Conservation (phyloP, 306 rosid genomes). For the Trifolium fragiferum region DNA sequence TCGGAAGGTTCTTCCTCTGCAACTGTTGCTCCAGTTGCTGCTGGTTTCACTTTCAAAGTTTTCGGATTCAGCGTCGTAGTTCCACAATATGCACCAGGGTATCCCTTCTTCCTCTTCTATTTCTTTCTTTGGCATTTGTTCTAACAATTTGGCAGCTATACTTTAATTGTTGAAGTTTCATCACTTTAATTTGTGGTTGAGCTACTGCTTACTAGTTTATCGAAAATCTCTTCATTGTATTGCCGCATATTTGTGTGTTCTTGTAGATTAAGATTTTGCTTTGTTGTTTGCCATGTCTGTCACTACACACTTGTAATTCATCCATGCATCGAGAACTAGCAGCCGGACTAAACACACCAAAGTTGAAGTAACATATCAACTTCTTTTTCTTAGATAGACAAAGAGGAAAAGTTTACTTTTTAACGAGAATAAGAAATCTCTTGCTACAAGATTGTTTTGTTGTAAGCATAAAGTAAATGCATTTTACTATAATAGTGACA, state of each 20-base stretch:
- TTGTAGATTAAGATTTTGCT: too few relatives aligned
- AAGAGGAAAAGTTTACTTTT: not conserved
- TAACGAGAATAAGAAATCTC: too few relatives aligned
- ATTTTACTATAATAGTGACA: too few relatives aligned
- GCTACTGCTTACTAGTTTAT: too few relatives aligned
- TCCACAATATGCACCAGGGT: conserved; percentile 75
- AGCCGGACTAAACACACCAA: not conserved
- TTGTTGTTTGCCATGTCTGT: too few relatives aligned
- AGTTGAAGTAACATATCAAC: too few relatives aligned
- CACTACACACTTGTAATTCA: not conserved
- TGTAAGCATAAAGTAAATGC: too few relatives aligned
- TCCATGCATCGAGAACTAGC: not conserved
- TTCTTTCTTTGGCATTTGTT: not conserved
- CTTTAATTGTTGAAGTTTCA: not conserved
- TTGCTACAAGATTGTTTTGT: too few relatives aligned
- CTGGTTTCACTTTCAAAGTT: conserved; percentile 56
- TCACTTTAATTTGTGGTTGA: too few relatives aligned
- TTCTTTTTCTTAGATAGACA: too few relatives aligned
- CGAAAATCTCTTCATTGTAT: not conserved
- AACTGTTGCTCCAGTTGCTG: conserved; percentile 41
- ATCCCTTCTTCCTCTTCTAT: conserved; percentile 17
- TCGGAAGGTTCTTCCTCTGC: conserved; percentile 59
- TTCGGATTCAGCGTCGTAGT: conserved; percentile 57
- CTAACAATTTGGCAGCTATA: not conserved
- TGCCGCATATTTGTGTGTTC: not conserved